Base-by-base conservation (phyloP, 2,329 filamentous ascomycete species). In the Claviceps sorghi region DNA sequence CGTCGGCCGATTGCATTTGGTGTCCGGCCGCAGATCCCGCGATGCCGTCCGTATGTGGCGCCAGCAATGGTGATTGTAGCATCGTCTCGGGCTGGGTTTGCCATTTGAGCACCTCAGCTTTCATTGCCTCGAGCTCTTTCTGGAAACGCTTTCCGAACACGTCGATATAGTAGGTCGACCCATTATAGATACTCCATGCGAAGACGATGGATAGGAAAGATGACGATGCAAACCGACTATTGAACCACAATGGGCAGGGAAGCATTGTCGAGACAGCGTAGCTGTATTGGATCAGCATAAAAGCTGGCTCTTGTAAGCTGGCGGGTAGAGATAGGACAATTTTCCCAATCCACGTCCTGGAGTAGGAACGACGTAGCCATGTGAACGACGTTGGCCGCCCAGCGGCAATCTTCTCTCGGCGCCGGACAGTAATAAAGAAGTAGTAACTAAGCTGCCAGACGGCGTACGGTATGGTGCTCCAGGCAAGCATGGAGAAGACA, bases 91-190 rank as follows among this genome's bases (percentile, higher is more conserved):
- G 75, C 34, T 70, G 76, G 55, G 72, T 75, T 67, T 95, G 89
- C 88, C 88, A 94, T 65, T 88, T 91, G 46, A 83, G 79, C 9
- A 98, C 89, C 63, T 98, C 93, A 52, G 80, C 80, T 69, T 86
- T 90, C 70, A 98, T 78, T 50, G 84, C 78, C 65, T 98, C 90
- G 13, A 98, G 75, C 67, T 98, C 93, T 64, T 91, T 95, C 72
- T 98, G 88, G 74, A 98, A 97, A 2, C 90, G 82, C 61, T 87
- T 95, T 51, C 94, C 93, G 65, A 97, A 98, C 1, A 97, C 88
- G 61, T 98, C 93, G 62, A 98, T 97, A 69, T 98, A 98, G 68
- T 86, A 98, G 0, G 90, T 97, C 19, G 93, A 88, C 34, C 93
- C 93, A 60, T 98, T 98, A 72, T 96, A 94, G 52, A 96, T 85